Evolutionary conservation across 768 basidiomycete species (phyloP).

Genomic region (Tylopilus sp.): DNA sequence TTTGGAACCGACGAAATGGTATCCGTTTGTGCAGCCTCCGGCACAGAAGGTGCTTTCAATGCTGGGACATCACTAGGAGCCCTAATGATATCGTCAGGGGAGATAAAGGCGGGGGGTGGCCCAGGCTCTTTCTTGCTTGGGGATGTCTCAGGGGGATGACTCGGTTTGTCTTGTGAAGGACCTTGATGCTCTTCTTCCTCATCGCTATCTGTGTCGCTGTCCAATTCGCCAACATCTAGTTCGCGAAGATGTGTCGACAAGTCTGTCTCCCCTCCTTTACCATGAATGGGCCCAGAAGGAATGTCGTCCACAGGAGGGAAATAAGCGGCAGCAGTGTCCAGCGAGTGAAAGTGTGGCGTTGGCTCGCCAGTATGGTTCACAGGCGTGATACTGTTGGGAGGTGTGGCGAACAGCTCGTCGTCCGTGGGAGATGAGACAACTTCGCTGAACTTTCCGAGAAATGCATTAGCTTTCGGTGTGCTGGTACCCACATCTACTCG

Average conservation of each 20-base stretch:
- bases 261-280: conserved; percentile 47
- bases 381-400: conserved; percentile 43
- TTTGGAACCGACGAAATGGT: conserved; percentile 15
- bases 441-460: conserved; percentile 13
- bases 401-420: conserved; percentile 60
- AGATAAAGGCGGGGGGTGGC: conserved; percentile 14
- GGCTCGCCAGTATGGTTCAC: conserved; percentile 10
- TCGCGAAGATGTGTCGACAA: conserved; percentile 53
- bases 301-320: conserved; percentile 40
- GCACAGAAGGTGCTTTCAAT: conserved; percentile 16
- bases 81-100: conserved; percentile 62
- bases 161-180: conserved; percentile 17
- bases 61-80: conserved; percentile 19
- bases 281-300: conserved; percentile 15
- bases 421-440: conserved; percentile 32
- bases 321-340: conserved; percentile 25
- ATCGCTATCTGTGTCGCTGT: conserved; percentile 51
- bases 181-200: conserved; percentile 36
- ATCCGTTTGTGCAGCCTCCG: conserved; percentile 17
- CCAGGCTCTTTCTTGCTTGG: conserved; percentile 11
- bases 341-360: conserved; percentile 20
- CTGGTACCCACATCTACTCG: conserved; percentile 20
- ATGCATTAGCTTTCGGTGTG: conserved; percentile 18
- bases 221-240: conserved; percentile 53
- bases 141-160: conserved; percentile 15